Conservation (phyloP, 2,329 filamentous ascomycete genomes). For the Lithohypha guttulata region DNA sequence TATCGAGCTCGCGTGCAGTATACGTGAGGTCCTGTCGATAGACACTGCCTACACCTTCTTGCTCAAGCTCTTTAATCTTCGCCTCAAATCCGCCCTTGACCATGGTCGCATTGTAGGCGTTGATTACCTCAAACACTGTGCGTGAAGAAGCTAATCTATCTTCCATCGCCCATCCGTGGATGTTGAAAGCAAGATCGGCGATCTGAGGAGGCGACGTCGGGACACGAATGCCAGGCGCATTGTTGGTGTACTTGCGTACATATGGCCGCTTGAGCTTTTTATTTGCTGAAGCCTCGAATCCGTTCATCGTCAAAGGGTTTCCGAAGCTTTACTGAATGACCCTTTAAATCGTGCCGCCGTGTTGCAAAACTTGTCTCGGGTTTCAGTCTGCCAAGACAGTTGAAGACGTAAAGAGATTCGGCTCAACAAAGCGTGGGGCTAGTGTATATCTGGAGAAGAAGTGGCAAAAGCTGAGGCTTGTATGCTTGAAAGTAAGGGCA, state of each 20-base stretch:
- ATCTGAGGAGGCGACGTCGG: conserved; percentile 8
- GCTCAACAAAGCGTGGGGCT: too few species aligned
- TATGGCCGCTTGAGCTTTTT: conserved; percentile 1
- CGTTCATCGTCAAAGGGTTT: too few species aligned
- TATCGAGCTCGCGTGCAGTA: conserved; percentile 5
- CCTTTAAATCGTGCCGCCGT: too few species aligned
- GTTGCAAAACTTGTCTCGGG: too few species aligned
- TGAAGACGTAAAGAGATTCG: too few species aligned
- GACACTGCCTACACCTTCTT: background rate
- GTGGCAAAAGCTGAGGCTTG: too few species aligned
- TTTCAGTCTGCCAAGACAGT: too few species aligned
- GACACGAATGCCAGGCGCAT: conserved; percentile 3
- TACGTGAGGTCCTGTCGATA: conserved; percentile 7
- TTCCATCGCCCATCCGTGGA: conserved; percentile 8
- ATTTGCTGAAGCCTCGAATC: too few species aligned
- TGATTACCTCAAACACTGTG: conserved; percentile 6
- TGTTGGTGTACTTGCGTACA: conserved; percentile 5
- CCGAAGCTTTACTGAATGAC: too few species aligned
- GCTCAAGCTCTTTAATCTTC: conserved; percentile 4
- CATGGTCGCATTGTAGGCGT: conserved; percentile 8
- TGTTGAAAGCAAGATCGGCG: conserved; percentile 8
- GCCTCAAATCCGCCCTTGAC: conserved; percentile 7
- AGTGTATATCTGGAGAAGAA: too few species aligned
- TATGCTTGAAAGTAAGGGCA: too few species aligned
- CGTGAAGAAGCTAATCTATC: conserved; percentile 6